Conservation (phyloP, 192 early-diverging fungal genomes). For the Mortierella antarctica region DNA sequence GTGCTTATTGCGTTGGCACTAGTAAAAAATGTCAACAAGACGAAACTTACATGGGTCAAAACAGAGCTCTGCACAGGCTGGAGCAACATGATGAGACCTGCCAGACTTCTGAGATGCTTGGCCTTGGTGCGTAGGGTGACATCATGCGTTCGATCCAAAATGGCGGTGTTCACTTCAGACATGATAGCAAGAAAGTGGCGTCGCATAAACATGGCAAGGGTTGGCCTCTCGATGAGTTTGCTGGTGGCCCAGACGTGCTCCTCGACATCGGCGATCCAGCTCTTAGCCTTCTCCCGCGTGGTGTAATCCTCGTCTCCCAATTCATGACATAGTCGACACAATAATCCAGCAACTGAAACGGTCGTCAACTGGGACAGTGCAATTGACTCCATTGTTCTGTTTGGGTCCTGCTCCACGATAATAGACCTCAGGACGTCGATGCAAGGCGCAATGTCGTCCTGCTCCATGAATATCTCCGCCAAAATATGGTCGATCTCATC, state of each 20-base stretch:
- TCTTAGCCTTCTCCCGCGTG: constrained; percentile 10
- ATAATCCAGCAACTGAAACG: constrained; percentile 14
- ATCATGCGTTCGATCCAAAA: constrained; percentile 11
- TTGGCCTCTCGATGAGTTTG: constrained; percentile 2
- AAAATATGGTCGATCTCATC: constrained; percentile 30
- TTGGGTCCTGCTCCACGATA: constrained; percentile 11
- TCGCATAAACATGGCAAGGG: constrained; percentile 24
- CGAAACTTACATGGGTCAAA: constrained; percentile 17
- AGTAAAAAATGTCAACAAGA: background rate
- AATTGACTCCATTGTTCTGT: background rate
- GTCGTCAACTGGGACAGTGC: constrained; percentile 14
- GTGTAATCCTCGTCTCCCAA: constrained; percentile 23
- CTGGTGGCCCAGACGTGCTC: constrained; percentile 11
- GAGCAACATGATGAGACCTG: constrained; percentile 5
- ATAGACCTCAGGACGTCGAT: constrained; percentile 17
- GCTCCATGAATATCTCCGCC: constrained; percentile 20
- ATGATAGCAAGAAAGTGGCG: constrained; percentile 37
- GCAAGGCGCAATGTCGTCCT: background rate
- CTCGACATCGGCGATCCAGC: constrained; percentile 21
- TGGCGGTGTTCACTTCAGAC: constrained; percentile 35
- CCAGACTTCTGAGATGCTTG: constrained; percentile 26
- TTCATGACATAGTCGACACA: constrained; percentile 24
- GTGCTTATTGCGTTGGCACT: background rate
- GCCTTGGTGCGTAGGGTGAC: constrained; percentile 28
- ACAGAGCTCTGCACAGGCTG: constrained; percentile 31